phyloP scores from a whole-genome alignment of 2,329 filamentous ascomycete species.

The Macrophomina phaseolina region DNA sequence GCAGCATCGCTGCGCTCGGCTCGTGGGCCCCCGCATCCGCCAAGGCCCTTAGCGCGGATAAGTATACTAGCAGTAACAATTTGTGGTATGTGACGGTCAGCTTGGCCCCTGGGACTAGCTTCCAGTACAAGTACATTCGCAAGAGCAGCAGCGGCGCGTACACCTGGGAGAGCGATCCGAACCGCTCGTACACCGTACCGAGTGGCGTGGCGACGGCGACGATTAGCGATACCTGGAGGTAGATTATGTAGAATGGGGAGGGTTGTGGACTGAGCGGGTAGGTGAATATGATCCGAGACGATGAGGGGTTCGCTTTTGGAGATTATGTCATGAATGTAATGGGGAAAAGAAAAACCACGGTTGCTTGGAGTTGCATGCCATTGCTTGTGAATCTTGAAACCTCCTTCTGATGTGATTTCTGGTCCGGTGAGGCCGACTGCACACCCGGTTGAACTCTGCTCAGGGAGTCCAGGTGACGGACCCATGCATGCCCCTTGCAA shows the following conservation, averaged over 20 bases:
- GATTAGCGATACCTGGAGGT: conserved; percentile 36
- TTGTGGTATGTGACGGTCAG: conserved; percentile 53
- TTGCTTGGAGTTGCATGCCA: no score
- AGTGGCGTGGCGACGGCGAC: conserved; percentile 29
- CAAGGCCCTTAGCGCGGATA: conserved; percentile 47
- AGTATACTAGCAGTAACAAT: conserved; percentile 52
- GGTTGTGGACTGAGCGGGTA: no score
- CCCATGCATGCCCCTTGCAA: no score
- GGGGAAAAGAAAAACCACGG: no score
- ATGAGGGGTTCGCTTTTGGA: no score
- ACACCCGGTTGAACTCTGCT: no score
- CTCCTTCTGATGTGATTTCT: no score
- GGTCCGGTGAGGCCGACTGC: no score
- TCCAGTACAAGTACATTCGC: conserved; percentile 55
- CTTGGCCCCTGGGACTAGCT: conserved; percentile 48
- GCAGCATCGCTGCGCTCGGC: conserved; percentile 52
- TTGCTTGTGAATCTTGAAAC: no score
- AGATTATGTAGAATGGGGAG: background rate
- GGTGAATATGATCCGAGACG: no score
- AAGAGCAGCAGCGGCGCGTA: conserved; percentile 53
- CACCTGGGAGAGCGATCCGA: conserved; percentile 52
- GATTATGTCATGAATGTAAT: no score
- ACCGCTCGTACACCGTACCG: conserved; percentile 47
- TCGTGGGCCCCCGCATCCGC: conserved; percentile 50
- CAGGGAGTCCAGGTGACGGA: no score